A percentile compares a stretch with the other conserved stretches of the same genome.
phyloP scores from a whole-genome alignment of 306 rosid genomes.

The Vicia sativa region DNA sequence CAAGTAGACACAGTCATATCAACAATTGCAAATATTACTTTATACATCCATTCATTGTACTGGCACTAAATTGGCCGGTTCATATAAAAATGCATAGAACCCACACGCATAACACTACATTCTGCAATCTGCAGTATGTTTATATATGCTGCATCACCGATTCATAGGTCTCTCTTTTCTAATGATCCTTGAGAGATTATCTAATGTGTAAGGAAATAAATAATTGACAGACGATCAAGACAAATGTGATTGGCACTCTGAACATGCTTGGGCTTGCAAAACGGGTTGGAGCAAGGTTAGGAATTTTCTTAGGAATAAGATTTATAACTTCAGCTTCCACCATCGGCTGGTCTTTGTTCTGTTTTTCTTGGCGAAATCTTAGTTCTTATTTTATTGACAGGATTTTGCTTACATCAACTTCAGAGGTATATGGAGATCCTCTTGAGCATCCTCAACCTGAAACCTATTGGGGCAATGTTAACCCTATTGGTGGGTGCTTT shows the following conservation, averaged over 20 bases:
- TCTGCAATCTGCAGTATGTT: conserved; percentile 13
- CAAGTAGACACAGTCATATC: conserved; percentile 9
- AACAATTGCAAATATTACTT: conserved; percentile 14
- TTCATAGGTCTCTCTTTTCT: conserved; percentile 7
- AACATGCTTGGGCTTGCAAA: conserved; percentile 99
- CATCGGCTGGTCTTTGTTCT: conserved; percentile 33
- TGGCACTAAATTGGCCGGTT: conserved; percentile 9
- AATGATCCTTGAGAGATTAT: conserved; percentile 34
- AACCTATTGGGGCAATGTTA: conserved; percentile 96
- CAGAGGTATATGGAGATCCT: conserved; percentile 98
- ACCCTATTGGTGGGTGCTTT: conserved; percentile 81
- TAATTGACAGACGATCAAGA: conserved; percentile 81
- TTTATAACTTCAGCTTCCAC: conserved; percentile 24
- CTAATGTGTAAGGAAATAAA: conserved; percentile 41
- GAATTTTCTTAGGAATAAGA: not conserved
- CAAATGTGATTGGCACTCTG: conserved; percentile 94
- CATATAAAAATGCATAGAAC: conserved; percentile 7
- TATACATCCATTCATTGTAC: conserved; percentile 12
- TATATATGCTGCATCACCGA: conserved; percentile 15
- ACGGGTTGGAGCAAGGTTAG: conserved; percentile 97
- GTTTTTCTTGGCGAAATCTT: conserved; percentile 1
- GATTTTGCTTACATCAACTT: conserved; percentile 96
- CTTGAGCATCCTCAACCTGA: conserved; percentile 93
- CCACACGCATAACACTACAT: conserved; percentile 2
- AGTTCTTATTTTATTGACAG: conserved; percentile 48